phyloP scores from a whole-genome alignment of 2,329 filamentous ascomycete species.

The Penicillium sp. region DNA sequence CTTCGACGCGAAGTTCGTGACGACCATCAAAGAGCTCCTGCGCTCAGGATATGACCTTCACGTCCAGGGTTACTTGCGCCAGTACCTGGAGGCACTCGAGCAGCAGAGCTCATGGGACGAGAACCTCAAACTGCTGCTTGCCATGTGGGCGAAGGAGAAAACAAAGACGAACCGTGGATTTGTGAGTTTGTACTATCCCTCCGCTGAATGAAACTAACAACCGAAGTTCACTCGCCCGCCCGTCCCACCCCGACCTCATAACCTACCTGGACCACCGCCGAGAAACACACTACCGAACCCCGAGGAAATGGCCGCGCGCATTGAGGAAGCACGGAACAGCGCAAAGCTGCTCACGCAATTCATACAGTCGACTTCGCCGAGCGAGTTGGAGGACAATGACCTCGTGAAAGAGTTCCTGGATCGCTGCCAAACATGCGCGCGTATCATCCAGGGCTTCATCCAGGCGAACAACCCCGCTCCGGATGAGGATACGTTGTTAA shows the following conservation, averaged over 20 bases:
- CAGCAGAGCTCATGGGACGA: conserved; percentile 72
- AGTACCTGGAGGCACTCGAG: conserved; percentile 81
- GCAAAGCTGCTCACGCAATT: conserved; percentile 92
- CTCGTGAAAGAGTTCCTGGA: conserved; percentile 89
- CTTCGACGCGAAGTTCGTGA: conserved; percentile 80
- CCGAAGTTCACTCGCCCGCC: background rate
- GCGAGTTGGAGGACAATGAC: conserved; percentile 79
- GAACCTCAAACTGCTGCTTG: conserved; percentile 68
- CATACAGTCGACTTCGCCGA: conserved; percentile 77
- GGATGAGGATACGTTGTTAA: conserved; percentile 92
- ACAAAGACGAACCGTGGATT: conserved; percentile 58
- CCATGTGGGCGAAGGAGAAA: conserved; percentile 92
- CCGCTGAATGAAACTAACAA: background rate
- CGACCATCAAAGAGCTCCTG: conserved; percentile 73
- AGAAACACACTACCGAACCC: conserved; percentile 61
- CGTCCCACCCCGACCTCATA: background rate
- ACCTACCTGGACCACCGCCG: conserved; percentile 31
- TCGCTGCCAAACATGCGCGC: conserved; percentile 77
- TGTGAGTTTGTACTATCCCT: conserved; percentile 3
- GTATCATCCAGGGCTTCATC: conserved; percentile 85
- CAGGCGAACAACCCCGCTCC: conserved; percentile 74
- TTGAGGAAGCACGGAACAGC: conserved; percentile 88
- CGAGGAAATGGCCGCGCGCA: conserved; percentile 74
- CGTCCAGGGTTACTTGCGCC: conserved; percentile 82
- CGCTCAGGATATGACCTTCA: conserved; percentile 70